Conservation (phyloP, 176 grass and related monocot genomes). For the Cenchrus purpureus region DNA sequence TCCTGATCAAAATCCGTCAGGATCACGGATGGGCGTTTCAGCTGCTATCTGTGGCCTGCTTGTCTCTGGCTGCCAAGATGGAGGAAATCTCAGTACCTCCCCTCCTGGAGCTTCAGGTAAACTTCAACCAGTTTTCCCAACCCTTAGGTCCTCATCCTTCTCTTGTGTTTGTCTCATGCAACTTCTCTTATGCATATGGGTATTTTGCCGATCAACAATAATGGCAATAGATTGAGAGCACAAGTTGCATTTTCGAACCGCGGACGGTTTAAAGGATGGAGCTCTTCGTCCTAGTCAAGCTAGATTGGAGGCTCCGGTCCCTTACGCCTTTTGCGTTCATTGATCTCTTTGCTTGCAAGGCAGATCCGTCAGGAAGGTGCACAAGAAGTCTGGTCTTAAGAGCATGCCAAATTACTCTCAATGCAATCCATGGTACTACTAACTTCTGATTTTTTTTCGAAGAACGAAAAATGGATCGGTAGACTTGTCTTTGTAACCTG, state of each 20-base stretch:
- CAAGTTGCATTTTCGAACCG: slow-evolving; percentile 60
- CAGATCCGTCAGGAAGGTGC: slow-evolving; percentile 47
- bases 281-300: slow-evolving; percentile 59
- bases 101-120: slow-evolving; percentile 57
- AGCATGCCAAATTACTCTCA: slow-evolving; percentile 51
- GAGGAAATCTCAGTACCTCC: slow-evolving; percentile 48
- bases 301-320: slow-evolving; percentile 64
- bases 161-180: background rate
- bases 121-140: background rate
- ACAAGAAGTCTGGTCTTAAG: slow-evolving; percentile 42
- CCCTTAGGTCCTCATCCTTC: background rate
- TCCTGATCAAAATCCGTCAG: slow-evolving; percentile 21
- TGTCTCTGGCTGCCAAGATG: slow-evolving; percentile 68
- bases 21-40: slow-evolving; percentile 54
- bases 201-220: background rate
- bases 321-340: slow-evolving; percentile 62
- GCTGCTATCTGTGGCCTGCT: slow-evolving; percentile 51
- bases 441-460: background rate
- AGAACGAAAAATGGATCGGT: background rate
- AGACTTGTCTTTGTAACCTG: background rate
- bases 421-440: slow-evolving; percentile 47
- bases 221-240: slow-evolving; percentile 44
- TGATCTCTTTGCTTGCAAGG: slow-evolving; percentile 60
- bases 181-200: background rate
- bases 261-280: slow-evolving; percentile 63